Percentiles rank a stretch among this genome's conserved stretches.
Conservation (phyloP, 2,329 filamentous ascomycete species). For the Thelonectria rubi region DNA sequence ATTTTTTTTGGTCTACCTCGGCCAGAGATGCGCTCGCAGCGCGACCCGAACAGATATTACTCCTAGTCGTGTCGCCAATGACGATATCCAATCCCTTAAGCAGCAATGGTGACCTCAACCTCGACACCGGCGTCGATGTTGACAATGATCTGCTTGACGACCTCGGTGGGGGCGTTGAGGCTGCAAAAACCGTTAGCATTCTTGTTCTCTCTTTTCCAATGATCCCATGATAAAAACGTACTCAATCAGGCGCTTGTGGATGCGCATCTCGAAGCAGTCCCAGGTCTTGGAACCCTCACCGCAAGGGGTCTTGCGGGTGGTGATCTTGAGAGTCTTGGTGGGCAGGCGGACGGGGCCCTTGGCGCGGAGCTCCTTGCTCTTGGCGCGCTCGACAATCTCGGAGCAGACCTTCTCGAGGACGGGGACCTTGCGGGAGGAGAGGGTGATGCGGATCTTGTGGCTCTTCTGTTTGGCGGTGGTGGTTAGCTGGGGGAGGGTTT, state of each 20-base stretch:
- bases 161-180: conserved; percentile 96
- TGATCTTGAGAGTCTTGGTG: conserved; percentile 96
- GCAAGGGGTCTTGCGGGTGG: conserved; percentile 98
- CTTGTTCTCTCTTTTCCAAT: background rate
- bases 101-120: conserved; percentile 92
- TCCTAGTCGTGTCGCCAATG: conserved; percentile 17
- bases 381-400: conserved; percentile 98
- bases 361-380: conserved; percentile 97
- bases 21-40: conserved; percentile 20
- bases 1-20: conserved; percentile 33
- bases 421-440: conserved; percentile 93
- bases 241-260: conserved; percentile 98
- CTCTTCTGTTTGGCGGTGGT: conserved; percentile 71
- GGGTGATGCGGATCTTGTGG: conserved; percentile 98
- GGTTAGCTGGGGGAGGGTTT: background rate
- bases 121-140: conserved; percentile 95
- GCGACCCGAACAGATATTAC: conserved; percentile 24
- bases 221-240: conserved; percentile 56
- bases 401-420: conserved; percentile 98
- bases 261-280: conserved; percentile 99
- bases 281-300: conserved; percentile 99
- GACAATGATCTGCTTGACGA: conserved; percentile 96
- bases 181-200: conserved; percentile 50
- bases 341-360: conserved; percentile 98
- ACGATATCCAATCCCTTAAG: conserved; percentile 47